Base-by-base conservation (phyloP, 2,329 filamentous ascomycete species). In the Penicillium decumbens region DNA sequence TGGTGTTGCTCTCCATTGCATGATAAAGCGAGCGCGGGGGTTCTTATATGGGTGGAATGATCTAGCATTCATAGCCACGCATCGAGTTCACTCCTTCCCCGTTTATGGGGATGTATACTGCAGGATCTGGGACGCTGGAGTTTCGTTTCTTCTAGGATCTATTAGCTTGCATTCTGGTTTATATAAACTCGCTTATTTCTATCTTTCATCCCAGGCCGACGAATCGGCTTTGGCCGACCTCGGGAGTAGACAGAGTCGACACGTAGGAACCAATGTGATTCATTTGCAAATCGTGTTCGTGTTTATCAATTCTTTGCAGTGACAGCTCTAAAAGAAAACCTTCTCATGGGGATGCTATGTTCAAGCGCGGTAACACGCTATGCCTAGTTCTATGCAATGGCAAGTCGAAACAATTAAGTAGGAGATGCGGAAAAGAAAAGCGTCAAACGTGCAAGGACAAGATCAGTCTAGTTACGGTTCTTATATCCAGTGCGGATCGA, bases 401-500 rank as follows among this genome's bases (percentile, higher is more conserved):
- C 39, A 30, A 6, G n/a, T 12, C 13, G 5, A 27, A 23, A 18
- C 10, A 27, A 6, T 20, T 12, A 46, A 18, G 28, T 10, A 24
- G 27, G n/a, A 20, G 25, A 23, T 24, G 23, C 8, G 40, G 8
- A 42, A 38, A 9, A 23, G 32, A 10, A 13, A 41, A 25, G 15
- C 15, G 23, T 3, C 1, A 30, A n/a, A 18, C 13, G 3, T 5
- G 7, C 15, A 13, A 10, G 27, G 39, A 41, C 9, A 40, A 12
- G 10, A 13, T 2, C 12, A 10, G 3, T 38, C 50, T 53, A 61
- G 7, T 42, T 40, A 15, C 49, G 48, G 28, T 54, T 60, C 40
- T 67, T 65, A 43, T 51, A 27, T 1, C 58, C 58, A 32, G 56
- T 65, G 24, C 65, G 57, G 39, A 69, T 55, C 29, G 66, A 63